phyloP scores from a whole-genome alignment of 2,329 filamentous ascomycete genomes.

The Pseudocercospora pini-densiflorae region DNA sequence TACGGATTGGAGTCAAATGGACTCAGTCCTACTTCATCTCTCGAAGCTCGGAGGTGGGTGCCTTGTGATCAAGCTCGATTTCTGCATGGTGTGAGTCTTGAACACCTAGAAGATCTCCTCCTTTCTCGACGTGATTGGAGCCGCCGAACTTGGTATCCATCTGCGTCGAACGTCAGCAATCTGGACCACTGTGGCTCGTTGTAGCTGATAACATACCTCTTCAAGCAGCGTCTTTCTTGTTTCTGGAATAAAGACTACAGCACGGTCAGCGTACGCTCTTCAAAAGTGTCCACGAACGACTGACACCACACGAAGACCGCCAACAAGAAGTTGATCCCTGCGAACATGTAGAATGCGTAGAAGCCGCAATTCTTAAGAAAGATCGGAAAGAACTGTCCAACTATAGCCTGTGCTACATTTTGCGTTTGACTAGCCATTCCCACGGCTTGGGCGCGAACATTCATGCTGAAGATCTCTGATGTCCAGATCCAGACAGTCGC shows the following conservation, averaged over 20 bases:
- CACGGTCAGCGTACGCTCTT: constrained; percentile 35
- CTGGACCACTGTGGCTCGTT: too few species aligned
- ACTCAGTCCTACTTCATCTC: not conserved
- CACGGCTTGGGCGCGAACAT: constrained; percentile 72
- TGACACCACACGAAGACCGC: constrained; percentile 43
- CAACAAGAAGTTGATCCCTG: constrained; percentile 50
- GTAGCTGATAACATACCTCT: constrained; percentile 37
- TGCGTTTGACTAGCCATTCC: constrained; percentile 64
- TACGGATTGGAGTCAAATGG: too few species aligned
- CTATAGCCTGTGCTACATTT: constrained; percentile 68
- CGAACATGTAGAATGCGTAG: constrained; percentile 62
- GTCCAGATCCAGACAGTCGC: constrained; percentile 69
- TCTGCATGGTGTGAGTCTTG: constrained; percentile 42
- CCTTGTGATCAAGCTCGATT: not conserved
- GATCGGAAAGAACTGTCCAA: constrained; percentile 72
- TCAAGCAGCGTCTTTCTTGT: constrained; percentile 55
- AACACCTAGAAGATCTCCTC: constrained; percentile 51
- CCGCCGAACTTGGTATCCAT: constrained; percentile 62
- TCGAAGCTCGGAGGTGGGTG: not conserved
- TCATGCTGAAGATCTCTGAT: constrained; percentile 71
- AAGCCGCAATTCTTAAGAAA: constrained; percentile 65
- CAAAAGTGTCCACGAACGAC: not conserved
- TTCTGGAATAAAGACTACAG: constrained; percentile 44
- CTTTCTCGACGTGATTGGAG: constrained; percentile 61
- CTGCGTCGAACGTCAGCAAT: constrained; percentile 16